These are phyloP conservation scores for Lipomyces yamadae DNA, from an alignment of 805 yeast species.

Conservation along the genomic window DNA sequence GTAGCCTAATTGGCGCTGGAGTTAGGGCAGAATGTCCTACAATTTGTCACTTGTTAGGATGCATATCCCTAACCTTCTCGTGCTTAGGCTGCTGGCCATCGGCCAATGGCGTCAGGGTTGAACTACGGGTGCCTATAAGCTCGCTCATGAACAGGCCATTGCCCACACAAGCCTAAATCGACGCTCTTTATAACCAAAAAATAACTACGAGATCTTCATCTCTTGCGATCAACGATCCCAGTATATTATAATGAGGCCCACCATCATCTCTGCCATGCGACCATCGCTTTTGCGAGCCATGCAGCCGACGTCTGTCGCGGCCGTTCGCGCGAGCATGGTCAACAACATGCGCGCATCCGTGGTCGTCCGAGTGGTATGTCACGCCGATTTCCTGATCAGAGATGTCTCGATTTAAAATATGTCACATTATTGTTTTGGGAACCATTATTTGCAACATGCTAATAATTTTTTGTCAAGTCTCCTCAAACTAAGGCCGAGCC, in stretches of 20 bases:
- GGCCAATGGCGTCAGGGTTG: not conserved
- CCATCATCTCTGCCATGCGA: slow-evolving; percentile 18
- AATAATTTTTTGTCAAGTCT: slow-evolving; percentile 7
- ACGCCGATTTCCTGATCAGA: not conserved
- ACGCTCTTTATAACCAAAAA: not conserved
- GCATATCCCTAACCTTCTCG: too few relatives aligned
- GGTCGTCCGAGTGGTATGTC: slow-evolving; percentile 22
- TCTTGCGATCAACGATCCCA: not conserved
- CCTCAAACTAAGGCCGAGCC: slow-evolving; percentile 28
- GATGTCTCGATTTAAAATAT: not conserved
- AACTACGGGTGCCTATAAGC: too few relatives aligned
- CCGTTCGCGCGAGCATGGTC: slow-evolving; percentile 20
- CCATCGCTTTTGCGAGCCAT: slow-evolving; percentile 20
- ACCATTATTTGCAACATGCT: not conserved
- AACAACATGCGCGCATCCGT: slow-evolving; percentile 24
- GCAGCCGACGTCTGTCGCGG: slow-evolving; percentile 26
- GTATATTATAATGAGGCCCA: not conserved
- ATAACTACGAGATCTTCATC: not conserved
- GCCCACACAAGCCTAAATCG: not conserved
- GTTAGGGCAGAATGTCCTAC: too few relatives aligned
- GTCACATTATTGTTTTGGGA: not conserved
- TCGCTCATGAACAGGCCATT: not conserved
- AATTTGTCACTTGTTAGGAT: not conserved
- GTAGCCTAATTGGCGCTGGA: too few relatives aligned
- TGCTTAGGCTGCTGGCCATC: not conserved